These are phyloP conservation scores for Zygosaccharomyces rouxii DNA, from an alignment of 805 yeast species.

Conservation along the genomic window DNA sequence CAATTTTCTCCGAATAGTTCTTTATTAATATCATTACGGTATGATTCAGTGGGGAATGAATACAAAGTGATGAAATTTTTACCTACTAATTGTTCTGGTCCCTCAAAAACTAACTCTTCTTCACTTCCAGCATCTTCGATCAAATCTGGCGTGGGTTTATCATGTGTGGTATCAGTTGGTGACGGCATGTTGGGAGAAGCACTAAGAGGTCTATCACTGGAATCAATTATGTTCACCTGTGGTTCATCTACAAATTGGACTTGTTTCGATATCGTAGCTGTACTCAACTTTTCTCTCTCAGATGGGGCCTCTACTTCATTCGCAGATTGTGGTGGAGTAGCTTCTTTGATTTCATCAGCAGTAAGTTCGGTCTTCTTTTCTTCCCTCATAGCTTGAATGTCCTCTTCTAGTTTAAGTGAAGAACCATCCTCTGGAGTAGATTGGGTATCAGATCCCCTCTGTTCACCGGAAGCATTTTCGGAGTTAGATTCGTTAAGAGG, in stretches of 20 bases:
- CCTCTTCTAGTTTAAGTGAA: neutral
- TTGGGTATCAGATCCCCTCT: neutral
- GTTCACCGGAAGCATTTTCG: neutral
- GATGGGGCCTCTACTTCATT: neutral
- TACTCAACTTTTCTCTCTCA: neutral
- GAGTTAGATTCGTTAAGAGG: neutral
- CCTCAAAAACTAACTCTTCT: conserved; percentile 44
- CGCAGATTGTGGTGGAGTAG: neutral
- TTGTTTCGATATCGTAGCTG: conserved; percentile 12
- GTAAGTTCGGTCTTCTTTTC: neutral
- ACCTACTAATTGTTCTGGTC: conserved; percentile 62
- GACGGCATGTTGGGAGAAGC: neutral
- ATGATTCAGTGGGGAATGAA: conserved; percentile 29
- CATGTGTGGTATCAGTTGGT: conserved; percentile 12
- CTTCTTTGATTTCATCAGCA: neutral
- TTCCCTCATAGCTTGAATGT: neutral
- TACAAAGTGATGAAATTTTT: conserved; percentile 52
- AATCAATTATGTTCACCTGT: conserved; percentile 18
- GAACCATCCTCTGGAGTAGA: neutral
- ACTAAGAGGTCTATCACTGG: conserved; percentile 10
- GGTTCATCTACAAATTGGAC: conserved; percentile 22
- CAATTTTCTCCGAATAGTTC: conserved; percentile 63
- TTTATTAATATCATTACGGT: conserved; percentile 12
- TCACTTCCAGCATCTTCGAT: conserved; percentile 16
- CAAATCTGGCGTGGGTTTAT: conserved; percentile 8